Evolutionary conservation across 208 protist species (phyloP), one percentile per base, ranked within the genome.

Genomic region (Trypanosoma theileri): DNA sequence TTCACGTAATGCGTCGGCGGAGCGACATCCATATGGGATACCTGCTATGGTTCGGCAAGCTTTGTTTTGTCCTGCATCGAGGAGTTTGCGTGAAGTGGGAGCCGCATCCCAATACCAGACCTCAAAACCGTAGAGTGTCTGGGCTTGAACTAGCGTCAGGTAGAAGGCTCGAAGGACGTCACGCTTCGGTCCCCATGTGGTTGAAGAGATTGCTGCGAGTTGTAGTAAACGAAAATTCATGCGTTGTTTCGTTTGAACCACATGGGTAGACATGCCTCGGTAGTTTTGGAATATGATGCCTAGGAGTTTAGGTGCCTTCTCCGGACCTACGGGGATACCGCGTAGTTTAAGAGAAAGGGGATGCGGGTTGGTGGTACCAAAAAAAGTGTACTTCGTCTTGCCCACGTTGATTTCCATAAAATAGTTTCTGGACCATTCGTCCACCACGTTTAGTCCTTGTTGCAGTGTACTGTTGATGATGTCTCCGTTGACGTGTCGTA

Each of bases 391-490:
- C 28, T 59, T 22, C 6, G 63, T 21, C 48, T 52, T 59, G 4
- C 0, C 21, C 9, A 40, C 52, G 14, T 8, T 51, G 0, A 59
- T 2, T 17, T 60, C 35, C 63, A 69, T 59, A 14, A 69, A 69
- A 2, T 69, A 12, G 35, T 42, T 14, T 9, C 7, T 12, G 7
- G 54, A 60, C 52, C 63, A 69, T 3, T 6, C 13, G 1, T 19
- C 31, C 0, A 69, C 22, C 0, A 12, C 13, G 35, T 59, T 24
- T n/a, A 69, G 4, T 22, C 41, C 63, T 51, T 26, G 41, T 69
- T 69, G 50, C 11, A 69, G 40, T 1, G 28, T 41, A 17, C 28
- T 19, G 19, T 71, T 48, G 12, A 72, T 77, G n/a, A 22, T 7
- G 12, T 22, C n/a, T 42, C 11, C 10, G 31, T 68, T 21, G 0